Evolutionary conservation across 2,329 filamentous ascomycete species (phyloP).

Genomic region (Fusarium buharicum): DNA sequence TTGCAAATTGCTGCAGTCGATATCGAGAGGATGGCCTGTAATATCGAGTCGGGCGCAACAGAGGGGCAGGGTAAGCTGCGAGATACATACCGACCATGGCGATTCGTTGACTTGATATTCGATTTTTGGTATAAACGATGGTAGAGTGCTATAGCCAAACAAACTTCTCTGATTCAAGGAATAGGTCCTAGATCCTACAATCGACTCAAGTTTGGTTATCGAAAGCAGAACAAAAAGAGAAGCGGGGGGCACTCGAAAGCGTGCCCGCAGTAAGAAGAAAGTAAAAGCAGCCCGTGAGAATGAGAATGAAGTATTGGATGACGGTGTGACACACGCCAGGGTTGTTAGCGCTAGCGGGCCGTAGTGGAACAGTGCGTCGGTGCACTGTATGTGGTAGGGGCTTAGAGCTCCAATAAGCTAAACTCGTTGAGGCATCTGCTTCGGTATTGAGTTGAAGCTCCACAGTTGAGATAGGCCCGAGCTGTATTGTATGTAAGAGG

Average conservation of each 20-base stretch:
- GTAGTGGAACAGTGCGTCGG: constrained; percentile 23
- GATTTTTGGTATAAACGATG: not conserved
- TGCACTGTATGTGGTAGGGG: constrained; percentile 23
- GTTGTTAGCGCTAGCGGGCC: constrained; percentile 15
- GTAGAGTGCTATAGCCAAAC: not conserved
- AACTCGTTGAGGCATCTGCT: constrained; percentile 28
- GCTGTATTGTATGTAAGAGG: no score
- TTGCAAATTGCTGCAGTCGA: constrained; percentile 6
- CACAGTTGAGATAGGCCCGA: not conserved
- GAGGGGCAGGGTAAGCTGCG: constrained; percentile 25
- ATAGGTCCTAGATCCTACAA: not conserved
- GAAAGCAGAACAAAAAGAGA: constrained; percentile 1
- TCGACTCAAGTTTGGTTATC: not conserved
- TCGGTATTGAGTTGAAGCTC: constrained; percentile 27
- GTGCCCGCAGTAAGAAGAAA: constrained; percentile 29
- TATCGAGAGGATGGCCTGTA: constrained; percentile 4
- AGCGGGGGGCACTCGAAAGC: constrained; percentile 13
- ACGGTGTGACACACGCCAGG: constrained; percentile 33
- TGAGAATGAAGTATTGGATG: constrained; percentile 16
- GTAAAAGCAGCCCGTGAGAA: constrained; percentile 17
- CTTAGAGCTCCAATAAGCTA: constrained; percentile 13
- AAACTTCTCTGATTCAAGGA: not conserved
- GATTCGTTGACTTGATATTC: constrained; percentile 10
- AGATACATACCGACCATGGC: constrained; percentile 42
- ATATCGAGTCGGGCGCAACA: constrained; percentile 8